phyloP scores from a whole-genome alignment of 768 basidiomycete genomes.

The Termitomyces sp. region DNA sequence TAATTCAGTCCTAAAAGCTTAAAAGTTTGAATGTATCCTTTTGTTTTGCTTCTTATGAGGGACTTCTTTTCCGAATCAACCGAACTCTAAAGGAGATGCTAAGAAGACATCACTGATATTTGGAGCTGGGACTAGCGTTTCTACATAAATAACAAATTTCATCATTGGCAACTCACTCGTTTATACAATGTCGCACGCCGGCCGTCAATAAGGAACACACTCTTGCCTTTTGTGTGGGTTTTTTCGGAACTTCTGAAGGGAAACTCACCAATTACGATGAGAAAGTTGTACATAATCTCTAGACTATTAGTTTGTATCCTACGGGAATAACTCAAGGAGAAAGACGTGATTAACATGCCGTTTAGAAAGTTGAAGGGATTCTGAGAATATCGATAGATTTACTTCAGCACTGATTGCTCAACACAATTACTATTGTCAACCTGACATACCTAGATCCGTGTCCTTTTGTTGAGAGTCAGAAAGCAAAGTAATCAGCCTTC shows the following conservation, averaged over 20 bases:
- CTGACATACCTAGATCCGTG: background rate
- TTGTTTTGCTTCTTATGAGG: slow-evolving; percentile 12
- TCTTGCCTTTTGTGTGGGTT: slow-evolving; percentile 18
- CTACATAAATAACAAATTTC: slow-evolving; percentile 4
- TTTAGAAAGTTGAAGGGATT: background rate
- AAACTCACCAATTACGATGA: slow-evolving; percentile 13
- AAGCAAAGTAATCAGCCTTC: background rate
- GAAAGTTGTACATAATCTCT: slow-evolving; percentile 16
- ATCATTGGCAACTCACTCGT: background rate
- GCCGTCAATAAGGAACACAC: slow-evolving; percentile 10
- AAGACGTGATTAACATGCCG: slow-evolving; percentile 9
- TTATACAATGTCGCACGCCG: too few species aligned
- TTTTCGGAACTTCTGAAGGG: background rate
- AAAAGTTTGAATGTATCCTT: slow-evolving; percentile 17
- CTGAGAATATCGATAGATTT: background rate
- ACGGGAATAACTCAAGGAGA: slow-evolving; percentile 15
- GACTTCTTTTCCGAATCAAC: slow-evolving; percentile 18
- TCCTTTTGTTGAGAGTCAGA: background rate
- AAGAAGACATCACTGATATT: too few species aligned
- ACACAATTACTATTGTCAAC: background rate
- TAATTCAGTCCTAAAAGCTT: slow-evolving; percentile 14
- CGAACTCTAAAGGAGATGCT: slow-evolving; percentile 3
- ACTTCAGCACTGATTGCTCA: background rate
- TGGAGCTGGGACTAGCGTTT: too few species aligned
- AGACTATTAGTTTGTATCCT: slow-evolving; percentile 16